Evolutionary conservation across 495 filamentous ascomycete genomes (phyloP).

Genomic region (Lasiosphaeris hirsuta): DNA sequence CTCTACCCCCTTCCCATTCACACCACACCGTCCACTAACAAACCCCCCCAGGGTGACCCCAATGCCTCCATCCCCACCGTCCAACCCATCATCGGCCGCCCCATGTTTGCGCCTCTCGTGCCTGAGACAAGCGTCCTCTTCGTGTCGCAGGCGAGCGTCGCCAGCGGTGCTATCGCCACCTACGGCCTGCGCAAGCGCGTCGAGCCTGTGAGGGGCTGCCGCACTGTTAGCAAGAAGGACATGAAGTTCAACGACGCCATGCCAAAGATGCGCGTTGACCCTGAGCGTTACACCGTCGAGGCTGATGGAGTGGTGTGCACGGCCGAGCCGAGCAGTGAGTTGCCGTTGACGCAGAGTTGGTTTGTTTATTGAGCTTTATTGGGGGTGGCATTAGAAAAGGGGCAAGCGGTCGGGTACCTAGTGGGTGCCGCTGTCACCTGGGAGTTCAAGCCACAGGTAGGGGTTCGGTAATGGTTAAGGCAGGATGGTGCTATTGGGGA

Average conservation of each 20-base stretch:
- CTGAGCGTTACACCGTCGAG: slow-evolving; percentile 86
- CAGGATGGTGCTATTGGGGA: no score
- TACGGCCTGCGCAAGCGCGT: slow-evolving; percentile 81
- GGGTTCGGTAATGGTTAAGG: no score
- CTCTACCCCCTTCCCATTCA: background rate
- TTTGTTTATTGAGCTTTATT: slow-evolving; percentile 63
- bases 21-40: background rate
- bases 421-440: background rate
- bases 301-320: slow-evolving; percentile 76
- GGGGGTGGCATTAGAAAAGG: background rate
- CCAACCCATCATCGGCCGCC: slow-evolving; percentile 79
- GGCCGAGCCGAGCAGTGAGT: slow-evolving; percentile 65
- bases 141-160: slow-evolving; percentile 71
- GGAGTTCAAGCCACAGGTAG: no score
- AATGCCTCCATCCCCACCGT: slow-evolving; percentile 91
- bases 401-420: background rate
- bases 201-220: slow-evolving; percentile 76
- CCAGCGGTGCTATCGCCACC: slow-evolving; percentile 56
- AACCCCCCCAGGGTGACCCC: slow-evolving; percentile 67
- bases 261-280: slow-evolving; percentile 92
- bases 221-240: slow-evolving; percentile 78
- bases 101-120: slow-evolving; percentile 80
- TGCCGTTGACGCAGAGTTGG: slow-evolving; percentile 80
- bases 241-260: slow-evolving; percentile 91
- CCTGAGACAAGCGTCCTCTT: slow-evolving; percentile 75